Conservation (phyloP, 164 flowering plant species). For the Euptelea pleiosperma region DNA sequence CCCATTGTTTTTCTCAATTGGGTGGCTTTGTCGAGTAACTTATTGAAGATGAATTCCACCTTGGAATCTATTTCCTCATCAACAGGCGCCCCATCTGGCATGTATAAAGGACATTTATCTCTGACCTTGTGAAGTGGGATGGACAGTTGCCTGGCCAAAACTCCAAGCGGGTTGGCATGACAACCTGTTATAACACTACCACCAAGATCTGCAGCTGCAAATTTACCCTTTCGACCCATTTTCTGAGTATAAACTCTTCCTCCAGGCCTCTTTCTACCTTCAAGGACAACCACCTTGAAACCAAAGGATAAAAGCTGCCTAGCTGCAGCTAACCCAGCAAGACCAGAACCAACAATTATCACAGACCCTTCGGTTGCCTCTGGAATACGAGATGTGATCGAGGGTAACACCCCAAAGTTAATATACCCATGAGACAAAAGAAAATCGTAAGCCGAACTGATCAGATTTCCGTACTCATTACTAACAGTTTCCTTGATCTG, state of each 20-base stretch:
- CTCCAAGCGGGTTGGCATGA: conserved; percentile 93
- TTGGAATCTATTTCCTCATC: conserved; percentile 56
- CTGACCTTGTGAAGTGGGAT: conserved; percentile 93
- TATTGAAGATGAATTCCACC: conserved; percentile 68
- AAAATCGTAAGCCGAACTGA: conserved; percentile 73
- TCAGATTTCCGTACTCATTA: conserved; percentile 60
- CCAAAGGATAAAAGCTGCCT: conserved; percentile 87
- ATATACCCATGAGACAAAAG: conserved; percentile 75
- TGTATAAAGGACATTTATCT: conserved; percentile 85
- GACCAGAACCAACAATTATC: conserved; percentile 82
- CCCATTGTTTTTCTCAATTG: conserved; percentile 67
- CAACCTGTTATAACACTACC: conserved; percentile 94
- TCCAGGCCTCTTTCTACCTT: conserved; percentile 87
- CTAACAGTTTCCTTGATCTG: conserved; percentile 79
- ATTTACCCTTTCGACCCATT: conserved; percentile 54
- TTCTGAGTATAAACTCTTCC: conserved; percentile 88
- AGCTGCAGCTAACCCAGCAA: conserved; percentile 92
- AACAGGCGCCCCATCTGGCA: conserved; percentile 69
- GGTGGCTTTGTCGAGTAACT: conserved; percentile 73
- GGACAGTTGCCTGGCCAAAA: conserved; percentile 83
- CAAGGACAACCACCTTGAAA: conserved; percentile 77
- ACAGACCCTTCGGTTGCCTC: conserved; percentile 65
- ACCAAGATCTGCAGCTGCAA: conserved; percentile 86
- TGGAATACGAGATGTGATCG: conserved; percentile 43
- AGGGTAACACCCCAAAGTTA: conserved; percentile 76